Base-by-base conservation (phyloP, 1,284 basidiomycete genomes). In the Microbotryomycetes sp. region DNA sequence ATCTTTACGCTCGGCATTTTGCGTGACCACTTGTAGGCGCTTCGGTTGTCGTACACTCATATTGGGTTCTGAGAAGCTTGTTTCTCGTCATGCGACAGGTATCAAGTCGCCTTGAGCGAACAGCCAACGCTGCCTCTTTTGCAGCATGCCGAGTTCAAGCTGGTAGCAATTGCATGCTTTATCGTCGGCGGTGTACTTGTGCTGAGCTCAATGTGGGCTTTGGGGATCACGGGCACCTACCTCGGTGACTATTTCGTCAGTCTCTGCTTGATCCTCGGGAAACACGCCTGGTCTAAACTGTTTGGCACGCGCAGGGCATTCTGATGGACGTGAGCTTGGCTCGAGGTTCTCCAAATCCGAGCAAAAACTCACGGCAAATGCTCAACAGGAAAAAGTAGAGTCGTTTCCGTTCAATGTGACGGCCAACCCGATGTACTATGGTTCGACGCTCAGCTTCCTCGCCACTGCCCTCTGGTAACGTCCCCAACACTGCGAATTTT, bases 401-500 rank as follows among this genome's bases (percentile, higher is more conserved):
- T 81, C 56, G 23, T 98, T 98, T 79, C 94, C 94, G 0, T 98
- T 97, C 82, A 96, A 94, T 73, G 83, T 97, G 54, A 81, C 94
- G 61, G 81, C 84, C 48, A 87, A 97, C 76, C 94, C 94, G 1
- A 97, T 97, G 94, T 97, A 97, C 73, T 86, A 89, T 53, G 91
- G 91, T 6, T 90, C 87, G 72, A 90, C 89, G 11, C 78, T 96
- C 78, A 89, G 85, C 70, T 94, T 94, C 77, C 77, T 83, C 53
- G 91, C 85, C 24, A 85, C 84, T 1, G 86, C 91, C 0, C 79
- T 94, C 30, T 92, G 89, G 89, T 88, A 64, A 71, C 83, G 75
- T 5, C 31, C 11, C 56, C n/a, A n/a, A n/a, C n/a, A n/a, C n/a
- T n/a, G n/a, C n/a, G n/a, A n/a, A n/a, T n/a, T n/a, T n/a, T n/a